These are phyloP conservation scores for Calonectria crousiana DNA, from an alignment of 2,329 filamentous ascomycete species.

Conservation along the genomic window DNA sequence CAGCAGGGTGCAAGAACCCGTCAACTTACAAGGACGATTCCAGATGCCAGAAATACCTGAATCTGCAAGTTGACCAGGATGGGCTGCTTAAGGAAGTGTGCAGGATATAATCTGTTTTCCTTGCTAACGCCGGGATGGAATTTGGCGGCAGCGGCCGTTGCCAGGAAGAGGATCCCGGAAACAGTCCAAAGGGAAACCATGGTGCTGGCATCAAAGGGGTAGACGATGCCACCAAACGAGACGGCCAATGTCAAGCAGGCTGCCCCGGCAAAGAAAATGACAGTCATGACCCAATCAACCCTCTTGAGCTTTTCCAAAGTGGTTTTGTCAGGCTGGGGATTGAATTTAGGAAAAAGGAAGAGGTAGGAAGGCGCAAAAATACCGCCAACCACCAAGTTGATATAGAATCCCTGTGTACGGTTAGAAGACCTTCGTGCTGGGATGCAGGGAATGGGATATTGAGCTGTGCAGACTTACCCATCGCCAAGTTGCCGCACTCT, in stretches of 20 bases:
- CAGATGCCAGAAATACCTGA: background rate
- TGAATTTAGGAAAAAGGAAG: conserved; percentile 55
- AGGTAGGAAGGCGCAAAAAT: conserved; percentile 55
- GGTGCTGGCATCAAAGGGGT: conserved; percentile 58
- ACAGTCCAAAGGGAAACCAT: conserved; percentile 62
- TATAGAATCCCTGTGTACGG: conserved; percentile 57
- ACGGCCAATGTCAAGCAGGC: conserved; percentile 59
- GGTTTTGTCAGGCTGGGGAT: conserved; percentile 32
- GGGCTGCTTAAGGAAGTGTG: conserved; percentile 38
- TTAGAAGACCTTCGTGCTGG: too few relatives aligned
- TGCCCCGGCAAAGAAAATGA: conserved; percentile 46
- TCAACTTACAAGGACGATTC: background rate
- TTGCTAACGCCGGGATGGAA: conserved; percentile 59
- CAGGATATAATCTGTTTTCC: conserved; percentile 39
- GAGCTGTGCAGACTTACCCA: conserved; percentile 38
- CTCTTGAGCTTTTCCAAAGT: conserved; percentile 32
- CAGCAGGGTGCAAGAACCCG: too few relatives aligned
- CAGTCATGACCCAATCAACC: conserved; percentile 47
- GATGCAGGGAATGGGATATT: too few relatives aligned
- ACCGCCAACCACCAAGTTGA: conserved; percentile 60
- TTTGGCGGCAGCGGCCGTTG: conserved; percentile 55
- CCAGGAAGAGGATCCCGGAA: conserved; percentile 55
- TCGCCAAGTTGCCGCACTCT: conserved; percentile 54
- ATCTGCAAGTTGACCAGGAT: conserved; percentile 45
- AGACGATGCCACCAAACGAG: conserved; percentile 62